These are phyloP conservation scores for Cochlearia excelsa DNA, from an alignment of 345 rosid species.

Conservation along the genomic window DNA sequence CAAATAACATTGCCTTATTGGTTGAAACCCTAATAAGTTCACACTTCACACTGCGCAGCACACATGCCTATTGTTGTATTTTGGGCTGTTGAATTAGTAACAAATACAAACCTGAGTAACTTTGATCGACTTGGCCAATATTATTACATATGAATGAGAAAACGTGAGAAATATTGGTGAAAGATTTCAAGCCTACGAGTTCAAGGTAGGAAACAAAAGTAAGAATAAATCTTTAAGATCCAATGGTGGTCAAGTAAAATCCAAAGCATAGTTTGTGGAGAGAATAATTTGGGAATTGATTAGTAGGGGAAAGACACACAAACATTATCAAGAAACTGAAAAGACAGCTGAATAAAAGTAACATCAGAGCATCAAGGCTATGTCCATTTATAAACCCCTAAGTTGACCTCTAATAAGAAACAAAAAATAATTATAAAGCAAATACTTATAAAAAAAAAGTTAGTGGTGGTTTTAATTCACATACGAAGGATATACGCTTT, in stretches of 20 bases:
- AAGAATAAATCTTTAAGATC: not conserved
- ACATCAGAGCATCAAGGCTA: constrained; percentile 22
- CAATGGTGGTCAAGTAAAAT: constrained; percentile 22
- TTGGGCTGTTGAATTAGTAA: not conserved
- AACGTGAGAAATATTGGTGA: not conserved
- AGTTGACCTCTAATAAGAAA: constrained; percentile 23
- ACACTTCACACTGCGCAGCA: not conserved
- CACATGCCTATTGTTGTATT: not conserved
- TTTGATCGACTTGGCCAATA: constrained; percentile 13
- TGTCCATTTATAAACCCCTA: constrained; percentile 26
- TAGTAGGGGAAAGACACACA: constrained; percentile 19
- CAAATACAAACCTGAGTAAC: not conserved
- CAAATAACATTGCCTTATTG: constrained; percentile 1
- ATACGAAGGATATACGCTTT: no score
- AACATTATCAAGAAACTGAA: constrained; percentile 36
- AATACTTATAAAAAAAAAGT: no score
- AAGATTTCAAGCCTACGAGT: constrained; percentile 3
- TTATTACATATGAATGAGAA: not conserved
- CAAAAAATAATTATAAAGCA: not conserved
- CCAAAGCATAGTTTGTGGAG: constrained; percentile 16
- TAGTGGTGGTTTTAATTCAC: no score
- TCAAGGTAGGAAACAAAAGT: not conserved
- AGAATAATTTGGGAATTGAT: constrained; percentile 22
- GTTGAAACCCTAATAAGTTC: constrained; percentile 9
- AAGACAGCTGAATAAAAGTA: constrained; percentile 33